These are phyloP conservation scores for Draba incana DNA, from an alignment of 345 rosid genomes.

Conservation along the genomic window DNA sequence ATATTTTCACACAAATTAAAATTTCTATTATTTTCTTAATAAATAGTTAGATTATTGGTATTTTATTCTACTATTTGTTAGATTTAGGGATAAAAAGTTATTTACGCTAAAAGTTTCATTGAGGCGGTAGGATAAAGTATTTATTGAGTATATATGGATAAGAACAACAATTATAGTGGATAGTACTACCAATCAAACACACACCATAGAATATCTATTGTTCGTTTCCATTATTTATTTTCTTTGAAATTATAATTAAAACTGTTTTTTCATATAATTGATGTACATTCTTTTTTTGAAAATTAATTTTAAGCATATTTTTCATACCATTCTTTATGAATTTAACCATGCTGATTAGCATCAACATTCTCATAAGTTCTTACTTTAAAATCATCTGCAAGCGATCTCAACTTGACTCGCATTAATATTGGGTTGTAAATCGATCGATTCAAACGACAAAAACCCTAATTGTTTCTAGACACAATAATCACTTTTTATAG, in stretches of 20 bases:
- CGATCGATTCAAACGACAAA: neutral
- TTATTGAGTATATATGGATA: slow-evolving; percentile 1
- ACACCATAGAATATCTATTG: slow-evolving; percentile 6
- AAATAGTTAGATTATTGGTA: no score
- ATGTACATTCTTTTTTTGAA: slow-evolving; percentile 8
- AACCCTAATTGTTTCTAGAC: neutral
- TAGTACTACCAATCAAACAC: slow-evolving; percentile 14
- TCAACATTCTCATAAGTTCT: neutral
- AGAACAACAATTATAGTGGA: slow-evolving; percentile 14
- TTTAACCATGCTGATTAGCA: neutral
- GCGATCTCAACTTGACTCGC: slow-evolving; percentile 1
- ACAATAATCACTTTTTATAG: neutral
- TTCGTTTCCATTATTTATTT: slow-evolving; percentile 1
- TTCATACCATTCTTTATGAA: neutral
- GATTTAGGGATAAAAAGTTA: no score
- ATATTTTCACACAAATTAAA: no score
- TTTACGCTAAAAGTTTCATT: no score
- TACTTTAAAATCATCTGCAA: neutral
- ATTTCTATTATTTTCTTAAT: no score
- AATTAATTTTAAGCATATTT: neutral
- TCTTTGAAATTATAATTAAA: neutral
- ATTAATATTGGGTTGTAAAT: neutral
- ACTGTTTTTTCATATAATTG: neutral
- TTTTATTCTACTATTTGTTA: no score
- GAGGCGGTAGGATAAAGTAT: no score